phyloP scores from a whole-genome alignment of 176 grass and related monocot species.

The Lolium perenne region DNA sequence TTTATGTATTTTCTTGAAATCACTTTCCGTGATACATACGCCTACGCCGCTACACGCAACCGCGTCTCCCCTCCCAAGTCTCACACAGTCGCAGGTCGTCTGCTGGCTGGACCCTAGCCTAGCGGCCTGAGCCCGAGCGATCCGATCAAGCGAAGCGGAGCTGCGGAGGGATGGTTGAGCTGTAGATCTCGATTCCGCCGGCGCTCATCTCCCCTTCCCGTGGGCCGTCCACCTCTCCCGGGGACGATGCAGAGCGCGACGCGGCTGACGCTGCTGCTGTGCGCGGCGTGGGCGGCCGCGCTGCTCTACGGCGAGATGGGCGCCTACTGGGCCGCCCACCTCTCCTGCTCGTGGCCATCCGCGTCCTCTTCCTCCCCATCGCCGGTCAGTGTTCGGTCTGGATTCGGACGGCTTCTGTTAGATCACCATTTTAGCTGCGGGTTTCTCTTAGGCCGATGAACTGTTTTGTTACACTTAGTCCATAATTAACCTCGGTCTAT shows the following conservation, averaged over 20 bases:
- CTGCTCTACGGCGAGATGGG: constrained; percentile 90
- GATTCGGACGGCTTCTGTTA: not conserved
- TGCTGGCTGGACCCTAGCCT: not conserved
- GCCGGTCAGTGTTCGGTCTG: constrained; percentile 36
- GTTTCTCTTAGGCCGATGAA: not conserved
- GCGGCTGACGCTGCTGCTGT: constrained; percentile 81
- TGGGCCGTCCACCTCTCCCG: not conserved
- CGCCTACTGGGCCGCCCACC: constrained; percentile 78
- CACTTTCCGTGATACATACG: not conserved
- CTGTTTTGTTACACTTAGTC: not conserved
- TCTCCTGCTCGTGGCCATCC: constrained; percentile 84
- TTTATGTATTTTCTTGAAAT: no score
- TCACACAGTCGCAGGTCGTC: not conserved
- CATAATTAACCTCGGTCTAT: not conserved
- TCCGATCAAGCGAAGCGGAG: not conserved
- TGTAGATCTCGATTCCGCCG: constrained; percentile 12
- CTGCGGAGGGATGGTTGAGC: not conserved
- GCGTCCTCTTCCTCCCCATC: constrained; percentile 41
- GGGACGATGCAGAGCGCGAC: constrained; percentile 65
- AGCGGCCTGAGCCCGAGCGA: not conserved
- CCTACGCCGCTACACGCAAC: not conserved
- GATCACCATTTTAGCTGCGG: not conserved
- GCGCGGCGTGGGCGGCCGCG: constrained; percentile 73
- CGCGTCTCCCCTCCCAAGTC: not conserved
- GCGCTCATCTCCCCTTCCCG: not conserved